phyloP scores from a whole-genome alignment of 768 basidiomycete species.

The Coprinopsis marcescibilis region DNA sequence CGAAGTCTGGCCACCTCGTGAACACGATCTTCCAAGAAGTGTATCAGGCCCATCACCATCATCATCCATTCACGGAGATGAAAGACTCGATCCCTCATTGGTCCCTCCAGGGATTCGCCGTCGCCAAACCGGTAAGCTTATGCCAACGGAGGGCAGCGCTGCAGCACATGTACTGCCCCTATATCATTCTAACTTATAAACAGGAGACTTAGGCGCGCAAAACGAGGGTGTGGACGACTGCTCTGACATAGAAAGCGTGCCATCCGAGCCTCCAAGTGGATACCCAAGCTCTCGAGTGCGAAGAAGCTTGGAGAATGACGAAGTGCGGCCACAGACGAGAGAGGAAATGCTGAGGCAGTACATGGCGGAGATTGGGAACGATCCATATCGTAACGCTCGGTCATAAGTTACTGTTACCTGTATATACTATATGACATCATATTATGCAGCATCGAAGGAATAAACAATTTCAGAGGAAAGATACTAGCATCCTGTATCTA shows the following conservation, averaged over 20 bases:
- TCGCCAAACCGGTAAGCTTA: no score
- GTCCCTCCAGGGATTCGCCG: constrained; percentile 50
- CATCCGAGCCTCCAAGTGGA: constrained; percentile 7
- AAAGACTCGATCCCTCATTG: constrained; percentile 68
- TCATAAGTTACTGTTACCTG: no score
- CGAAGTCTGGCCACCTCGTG: constrained; percentile 67
- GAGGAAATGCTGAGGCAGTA: constrained; percentile 61
- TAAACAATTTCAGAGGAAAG: no score
- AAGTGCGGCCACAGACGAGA: constrained; percentile 55
- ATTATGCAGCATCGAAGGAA: no score
- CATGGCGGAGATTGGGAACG: constrained; percentile 45
- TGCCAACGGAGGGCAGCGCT: constrained; percentile 8
- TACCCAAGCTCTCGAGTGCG: constrained; percentile 40
- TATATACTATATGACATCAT: no score
- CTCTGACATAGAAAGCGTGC: constrained; percentile 16
- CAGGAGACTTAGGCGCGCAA: constrained; percentile 24
- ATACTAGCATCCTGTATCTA: no score
- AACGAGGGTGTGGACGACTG: no score
- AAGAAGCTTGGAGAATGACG: constrained; percentile 79
- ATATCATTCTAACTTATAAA: constrained; percentile 68
- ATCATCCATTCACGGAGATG: constrained; percentile 87
- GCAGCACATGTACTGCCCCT: constrained; percentile 44
- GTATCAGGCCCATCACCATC: constrained; percentile 39
- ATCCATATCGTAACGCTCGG: constrained; percentile 58
- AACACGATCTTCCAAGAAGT: constrained; percentile 44